Conservation (phyloP, 495 filamentous ascomycete genomes). For the Pseudomonodictys pantanalensis region DNA sequence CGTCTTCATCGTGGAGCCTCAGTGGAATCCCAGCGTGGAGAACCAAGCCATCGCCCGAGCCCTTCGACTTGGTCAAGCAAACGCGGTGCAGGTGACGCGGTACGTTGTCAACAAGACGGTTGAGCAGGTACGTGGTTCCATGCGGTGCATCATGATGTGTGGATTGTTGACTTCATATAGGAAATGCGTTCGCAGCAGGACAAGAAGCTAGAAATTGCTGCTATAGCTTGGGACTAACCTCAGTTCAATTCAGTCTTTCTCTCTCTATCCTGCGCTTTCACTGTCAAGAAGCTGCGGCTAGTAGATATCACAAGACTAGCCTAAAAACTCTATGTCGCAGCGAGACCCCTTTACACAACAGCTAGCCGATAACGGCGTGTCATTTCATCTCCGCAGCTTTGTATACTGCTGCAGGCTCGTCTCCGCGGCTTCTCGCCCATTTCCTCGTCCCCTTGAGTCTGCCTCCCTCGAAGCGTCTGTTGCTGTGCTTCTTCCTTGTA, state of each 20-base stretch:
- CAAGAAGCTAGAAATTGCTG: conserved; percentile 11
- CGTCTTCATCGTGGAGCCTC: conserved; percentile 38
- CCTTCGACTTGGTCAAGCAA: conserved; percentile 27
- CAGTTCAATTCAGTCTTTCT: not conserved
- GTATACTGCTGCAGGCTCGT: no score
- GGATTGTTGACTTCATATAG: conserved; percentile 1
- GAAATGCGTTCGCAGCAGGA: conserved; percentile 16
- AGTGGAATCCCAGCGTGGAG: conserved; percentile 41
- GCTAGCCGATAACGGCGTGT: no score
- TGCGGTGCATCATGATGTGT: not conserved
- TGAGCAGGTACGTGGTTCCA: conserved; percentile 7
- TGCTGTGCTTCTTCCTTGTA: no score
- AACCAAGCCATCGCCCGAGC: conserved; percentile 36
- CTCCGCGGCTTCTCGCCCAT: no score
- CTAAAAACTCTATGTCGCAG: no score
- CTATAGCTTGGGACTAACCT: conserved; percentile 11
- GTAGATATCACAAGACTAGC: not conserved
- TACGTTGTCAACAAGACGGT: conserved; percentile 15
- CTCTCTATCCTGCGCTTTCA: not conserved
- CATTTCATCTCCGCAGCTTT: no score
- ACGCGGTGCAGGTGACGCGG: conserved; percentile 12
- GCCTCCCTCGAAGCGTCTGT: no score
- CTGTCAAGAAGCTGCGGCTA: not conserved
- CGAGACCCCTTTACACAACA: no score
- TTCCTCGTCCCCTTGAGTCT: no score